phyloP scores from a whole-genome alignment of 2,329 filamentous ascomycete genomes.

The Reticulascus tulasneorum region DNA sequence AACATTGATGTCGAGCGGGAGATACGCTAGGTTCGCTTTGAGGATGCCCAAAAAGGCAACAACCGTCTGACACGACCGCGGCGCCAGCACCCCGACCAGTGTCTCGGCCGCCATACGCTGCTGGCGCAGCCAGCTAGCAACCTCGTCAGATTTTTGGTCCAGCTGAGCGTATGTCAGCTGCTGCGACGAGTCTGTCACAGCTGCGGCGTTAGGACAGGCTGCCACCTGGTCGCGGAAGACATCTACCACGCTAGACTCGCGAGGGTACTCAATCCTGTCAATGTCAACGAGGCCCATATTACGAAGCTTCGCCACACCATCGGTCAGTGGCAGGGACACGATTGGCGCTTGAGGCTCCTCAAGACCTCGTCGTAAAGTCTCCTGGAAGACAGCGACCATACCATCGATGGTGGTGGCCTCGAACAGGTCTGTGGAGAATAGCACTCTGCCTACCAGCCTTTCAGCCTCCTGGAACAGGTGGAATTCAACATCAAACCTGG shows the following conservation, averaged over 20 bases:
- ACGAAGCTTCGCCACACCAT: not conserved
- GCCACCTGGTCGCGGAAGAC: not conserved
- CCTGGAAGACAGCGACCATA: not conserved
- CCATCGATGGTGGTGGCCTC: not conserved
- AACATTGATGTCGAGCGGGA: constrained; percentile 1
- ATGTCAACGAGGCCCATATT: not conserved
- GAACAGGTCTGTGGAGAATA: not conserved
- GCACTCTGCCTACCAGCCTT: not conserved
- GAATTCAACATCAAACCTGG: not conserved
- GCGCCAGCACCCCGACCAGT: not conserved
- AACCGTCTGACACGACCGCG: not conserved
- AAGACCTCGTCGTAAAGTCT: not conserved
- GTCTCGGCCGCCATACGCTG: not conserved
- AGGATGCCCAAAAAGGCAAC: not conserved
- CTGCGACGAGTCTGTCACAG: not conserved
- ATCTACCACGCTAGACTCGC: constrained; percentile 1
- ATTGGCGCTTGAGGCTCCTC: not conserved
- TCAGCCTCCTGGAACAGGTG: constrained; percentile 1
- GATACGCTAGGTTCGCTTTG: not conserved
- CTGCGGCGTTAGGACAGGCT: not conserved
- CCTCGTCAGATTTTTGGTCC: not conserved
- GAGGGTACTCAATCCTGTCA: not conserved
- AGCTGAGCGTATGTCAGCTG: not conserved
- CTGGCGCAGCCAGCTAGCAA: not conserved
- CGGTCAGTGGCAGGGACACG: not conserved